Evolutionary conservation across 2,329 filamentous ascomycete genomes (phyloP), one percentile per base, ranked within the genome.

Genomic region (Didymella arachidicola): DNA sequence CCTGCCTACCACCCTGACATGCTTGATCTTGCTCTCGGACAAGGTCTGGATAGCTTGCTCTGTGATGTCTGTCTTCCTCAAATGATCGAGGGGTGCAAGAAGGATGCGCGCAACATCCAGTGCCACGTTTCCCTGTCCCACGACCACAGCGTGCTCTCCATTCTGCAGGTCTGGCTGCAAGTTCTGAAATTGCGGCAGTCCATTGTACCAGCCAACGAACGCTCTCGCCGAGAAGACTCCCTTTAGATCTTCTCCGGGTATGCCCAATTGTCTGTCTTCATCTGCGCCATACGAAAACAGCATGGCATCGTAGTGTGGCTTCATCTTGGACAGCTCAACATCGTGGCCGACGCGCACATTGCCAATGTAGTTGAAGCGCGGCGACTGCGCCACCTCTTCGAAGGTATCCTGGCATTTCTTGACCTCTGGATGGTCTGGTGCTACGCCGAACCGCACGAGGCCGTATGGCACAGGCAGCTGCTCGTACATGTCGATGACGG

Each of bases 321-420:
- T 85, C 38, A 99, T 81, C 8, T 85, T 79, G 14, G 82, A 75
- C 14, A 99, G 81, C 4, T 90, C 87, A 3, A 98, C 80, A 58
- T 82, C 78, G 41, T 83, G 81, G 10, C 93, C 94, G 50, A 99
- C 84, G 5, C 90, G 86, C 43, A 96, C 85, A 72, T 99, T 99
- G 55, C 95, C 95, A 45, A 97, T 83, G 73, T 97, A 99, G 51
- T 88, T 92, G 79, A 98, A 98, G 52, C 89, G 86, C 1, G 90
- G 86, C 2, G 90, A 93, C 30, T 85, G 82, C 1, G 94, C 95
- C 38, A 98, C 90, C 73, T 97, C 90, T 63, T 90, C 87, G 69
- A 99, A 97, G 69, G 92, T 97, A 14, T 95, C 92, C 80, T 96
- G 89, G 75, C 94, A 98, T 74, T 97, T 98, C 92, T 99, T 99